Base-by-base conservation (phyloP, 345 rosid species). In the Eucalyptus melliodora region DNA sequence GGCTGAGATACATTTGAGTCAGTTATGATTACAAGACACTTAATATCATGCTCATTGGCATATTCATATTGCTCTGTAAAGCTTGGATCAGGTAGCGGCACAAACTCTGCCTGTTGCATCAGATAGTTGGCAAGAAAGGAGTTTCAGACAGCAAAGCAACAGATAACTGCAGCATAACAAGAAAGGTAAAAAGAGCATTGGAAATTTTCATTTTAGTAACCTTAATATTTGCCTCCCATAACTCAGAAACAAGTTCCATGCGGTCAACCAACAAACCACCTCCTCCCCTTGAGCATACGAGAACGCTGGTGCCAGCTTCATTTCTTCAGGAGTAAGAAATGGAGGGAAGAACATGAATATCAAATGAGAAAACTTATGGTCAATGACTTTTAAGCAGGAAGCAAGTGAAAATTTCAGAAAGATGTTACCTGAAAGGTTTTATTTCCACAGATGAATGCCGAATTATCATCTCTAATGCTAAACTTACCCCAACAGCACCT, bases 211-310 rank as follows among this genome's bases (percentile, higher is more conserved):
- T 69, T 81, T 80, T 86, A 89, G 45, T 88, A n/a, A 97, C 99
- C 99, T 95, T 97, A 89, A 97, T 96, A 91, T 95, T 95, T 91
- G 93, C 95, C 88, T 95, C 94, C 99, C 99, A 97, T 42, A 97
- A 93, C 91, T 97, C 96, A 67, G 98, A 94, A 91, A 92, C 98
- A 89, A 97, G 96, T 89, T 95, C 97, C 99, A 97, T 97, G 86
- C 99, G 98, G 92, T 97, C 97, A 88, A 92, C 92, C 93, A 97
- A 93, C 91, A 97, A 93, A 89, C 99, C 99, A 14, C 99, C 99
- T 9, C 99, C 99, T 90, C 99, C 99, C 93, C 94, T 96, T 90
- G 99, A 97, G 93, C 99, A 97, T 90, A 97, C 97, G 89, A 97
- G 99, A 87, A 97, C 91, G 86, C 89, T 93, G 88, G 94, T 92